Evolutionary conservation across 495 filamentous ascomycete species (phyloP), one percentile per base, ranked within the genome.

Genomic region (Xanthoparmelia taractica): DNA sequence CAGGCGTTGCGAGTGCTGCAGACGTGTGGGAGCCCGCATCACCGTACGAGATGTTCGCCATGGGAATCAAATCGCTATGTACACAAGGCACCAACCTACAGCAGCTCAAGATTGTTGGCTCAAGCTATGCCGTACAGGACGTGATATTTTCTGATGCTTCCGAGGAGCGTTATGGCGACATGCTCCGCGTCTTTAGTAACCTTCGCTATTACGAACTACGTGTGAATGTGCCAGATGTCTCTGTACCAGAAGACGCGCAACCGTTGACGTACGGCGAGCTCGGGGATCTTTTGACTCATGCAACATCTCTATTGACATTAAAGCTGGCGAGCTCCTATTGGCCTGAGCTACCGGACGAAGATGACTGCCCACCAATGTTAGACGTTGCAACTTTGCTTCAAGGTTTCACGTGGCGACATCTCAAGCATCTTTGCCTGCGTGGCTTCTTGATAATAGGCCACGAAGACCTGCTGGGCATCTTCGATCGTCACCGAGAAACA

Each of bases 251-350:
- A 18, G 50, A 54, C 29, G 15, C 50, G 33, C 27, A 52, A 20
- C 3, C 27, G 0, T 8, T 33, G 50, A 54, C 27, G 1, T 54
- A 33, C 29, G 50, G 50, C 29, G 15, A 15, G 4, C 50, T 54
- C 27, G 27, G 50, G 33, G 50, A 25, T 4, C 50, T 54, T 31
- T 54, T 54, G 50, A 33, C 27, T 29, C 50, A 33, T 3, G 50
- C 50, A 5, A 54, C 27, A 31, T 23, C 6, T 5, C 29, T 54
- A 54, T 0, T 11, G 15, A 54, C 27, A 11, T 33, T 54, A 15
- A 54, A 54, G 50, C 29, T 54, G 50, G 50, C 27, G 33, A 54
- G 50, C 29, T 54, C 50, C 27, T 54, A 33, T 54, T 54, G 27
- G 50, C 50, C 50, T 20, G 50, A 34, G 29, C 29, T 29, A 54